Conservation (phyloP, 2,329 filamentous ascomycete genomes). For the Aspergillus viridinutans region DNA sequence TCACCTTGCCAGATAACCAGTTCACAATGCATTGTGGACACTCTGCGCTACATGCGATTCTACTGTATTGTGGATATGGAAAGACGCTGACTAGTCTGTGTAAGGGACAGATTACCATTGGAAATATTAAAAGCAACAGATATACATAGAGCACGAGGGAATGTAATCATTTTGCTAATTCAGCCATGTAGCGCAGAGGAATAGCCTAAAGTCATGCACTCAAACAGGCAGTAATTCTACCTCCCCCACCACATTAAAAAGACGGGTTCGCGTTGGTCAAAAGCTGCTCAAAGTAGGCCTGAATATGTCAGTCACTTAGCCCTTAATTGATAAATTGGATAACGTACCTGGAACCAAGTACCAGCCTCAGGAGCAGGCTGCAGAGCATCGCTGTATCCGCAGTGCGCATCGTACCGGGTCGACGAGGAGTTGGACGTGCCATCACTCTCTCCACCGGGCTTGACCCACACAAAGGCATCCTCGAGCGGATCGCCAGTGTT, state of each 20-base stretch:
- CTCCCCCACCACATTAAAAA: slow-evolving; percentile 7
- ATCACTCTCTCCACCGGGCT: slow-evolving; percentile 58
- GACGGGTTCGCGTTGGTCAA: slow-evolving; percentile 27
- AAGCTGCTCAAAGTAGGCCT: slow-evolving; percentile 29
- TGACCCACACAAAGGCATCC: slow-evolving; percentile 68
- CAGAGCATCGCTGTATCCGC: slow-evolving; percentile 52
- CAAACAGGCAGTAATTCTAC: neutral
- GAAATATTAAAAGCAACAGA: neutral
- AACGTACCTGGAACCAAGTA: slow-evolving; percentile 57
- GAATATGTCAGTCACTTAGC: neutral
- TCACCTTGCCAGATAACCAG: too few relatives aligned
- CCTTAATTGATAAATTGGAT: slow-evolving; percentile 18
- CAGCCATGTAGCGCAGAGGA: neutral
- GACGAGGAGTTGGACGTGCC: slow-evolving; percentile 49
- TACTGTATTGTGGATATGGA: neutral
- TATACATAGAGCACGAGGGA: neutral
- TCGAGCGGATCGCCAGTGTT: slow-evolving; percentile 57
- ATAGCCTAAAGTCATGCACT: neutral
- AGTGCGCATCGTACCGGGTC: slow-evolving; percentile 52
- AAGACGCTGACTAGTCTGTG: too few relatives aligned
- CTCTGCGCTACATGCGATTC: neutral
- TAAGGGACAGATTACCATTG: neutral
- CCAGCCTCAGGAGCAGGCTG: slow-evolving; percentile 67
- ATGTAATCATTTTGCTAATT: neutral
- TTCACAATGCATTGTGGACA: neutral